Evolutionary conservation across 768 basidiomycete genomes (phyloP), one percentile per base, ranked within the genome.

Genomic region (Cystobasidium onofrii): DNA sequence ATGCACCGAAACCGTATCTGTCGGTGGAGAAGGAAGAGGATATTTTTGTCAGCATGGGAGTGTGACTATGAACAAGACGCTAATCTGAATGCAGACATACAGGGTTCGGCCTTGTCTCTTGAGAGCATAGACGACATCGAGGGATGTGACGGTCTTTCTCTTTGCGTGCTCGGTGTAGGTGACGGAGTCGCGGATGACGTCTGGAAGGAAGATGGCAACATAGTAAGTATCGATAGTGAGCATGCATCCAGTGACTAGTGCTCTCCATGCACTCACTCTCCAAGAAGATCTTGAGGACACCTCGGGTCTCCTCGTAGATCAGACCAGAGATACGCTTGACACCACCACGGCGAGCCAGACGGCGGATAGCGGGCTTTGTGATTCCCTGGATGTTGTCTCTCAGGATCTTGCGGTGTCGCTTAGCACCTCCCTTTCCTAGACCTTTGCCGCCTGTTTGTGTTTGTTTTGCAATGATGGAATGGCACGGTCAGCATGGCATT

Each of bases 301-400:
- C 84, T 77, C 84, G 84, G 66, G 84, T 85, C 82, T 85, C 85
- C 78, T 83, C 81, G 78, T 83, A 83, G 78, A 83, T 83, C 74
- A 83, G 80, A 66, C 82, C 81, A 50, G 78, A 79, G 76, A 91
- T 91, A 90, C 90, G 88, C 86, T 96, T 94, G 80, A 95, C 92
- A 90, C 94, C 93, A 80, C 93, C 92, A 86, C 92, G 90, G 82
- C 90, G 90, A 61, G 92, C 92, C 72, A 97, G 90, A 86, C 93
- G 91, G 70, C 85, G 89, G 90, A 82, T 95, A 88, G 79, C 92
- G 78, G 92, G 90, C 86, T 94, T 89, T 77, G 89, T 94, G 82
- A 89, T 93, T 85, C 86, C 89, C 87, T 80, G 78, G 81, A 80
- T 78, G 77, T 80, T 82, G 76, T 82, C 76, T 63, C 66, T 90